Conservation (phyloP, 2,329 filamentous ascomycete species). For the Ceratocystis papillata region DNA sequence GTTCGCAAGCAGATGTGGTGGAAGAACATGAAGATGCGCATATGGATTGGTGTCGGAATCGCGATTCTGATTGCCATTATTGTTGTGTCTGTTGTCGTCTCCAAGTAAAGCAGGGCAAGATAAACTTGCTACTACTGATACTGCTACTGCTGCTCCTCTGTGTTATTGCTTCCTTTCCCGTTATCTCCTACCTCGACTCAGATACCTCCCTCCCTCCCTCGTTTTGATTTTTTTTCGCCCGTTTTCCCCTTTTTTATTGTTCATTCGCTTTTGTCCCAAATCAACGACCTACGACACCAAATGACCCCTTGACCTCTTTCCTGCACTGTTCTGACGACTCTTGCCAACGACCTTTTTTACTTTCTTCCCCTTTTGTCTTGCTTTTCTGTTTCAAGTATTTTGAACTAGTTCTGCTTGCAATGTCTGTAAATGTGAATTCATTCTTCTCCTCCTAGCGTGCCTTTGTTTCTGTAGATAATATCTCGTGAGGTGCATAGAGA, state of each 20-base stretch:
- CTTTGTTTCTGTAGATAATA: neutral
- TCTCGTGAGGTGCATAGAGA: neutral
- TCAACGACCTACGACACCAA: slow-evolving; percentile 1
- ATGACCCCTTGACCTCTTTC: neutral
- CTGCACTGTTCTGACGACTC: slow-evolving; percentile 11
- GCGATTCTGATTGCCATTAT: slow-evolving; percentile 87
- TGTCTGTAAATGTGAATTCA: slow-evolving; percentile 9
- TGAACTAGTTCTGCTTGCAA: neutral
- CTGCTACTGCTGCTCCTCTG: neutral
- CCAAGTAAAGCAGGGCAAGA: too few relatives aligned
- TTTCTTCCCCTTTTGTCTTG: neutral
- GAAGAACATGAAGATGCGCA: slow-evolving; percentile 99
- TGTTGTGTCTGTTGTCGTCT: slow-evolving; percentile 63
- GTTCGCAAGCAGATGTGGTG: slow-evolving; percentile 99
- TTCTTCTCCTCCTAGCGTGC: neutral
- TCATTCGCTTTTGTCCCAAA: neutral
- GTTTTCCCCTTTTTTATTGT: neutral
- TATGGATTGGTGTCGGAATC: slow-evolving; percentile 85
- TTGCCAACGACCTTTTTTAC: slow-evolving; percentile 11
- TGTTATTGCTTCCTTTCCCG: neutral
- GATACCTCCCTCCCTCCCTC: neutral
- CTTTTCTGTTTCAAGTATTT: slow-evolving; percentile 2
- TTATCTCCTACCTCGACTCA: neutral
- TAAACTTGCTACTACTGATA: neutral
- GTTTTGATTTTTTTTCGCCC: neutral